Evolutionary conservation across 345 rosid species (phyloP), one percentile per base, ranked within the genome.

Genomic region (Ceriops decandra): DNA sequence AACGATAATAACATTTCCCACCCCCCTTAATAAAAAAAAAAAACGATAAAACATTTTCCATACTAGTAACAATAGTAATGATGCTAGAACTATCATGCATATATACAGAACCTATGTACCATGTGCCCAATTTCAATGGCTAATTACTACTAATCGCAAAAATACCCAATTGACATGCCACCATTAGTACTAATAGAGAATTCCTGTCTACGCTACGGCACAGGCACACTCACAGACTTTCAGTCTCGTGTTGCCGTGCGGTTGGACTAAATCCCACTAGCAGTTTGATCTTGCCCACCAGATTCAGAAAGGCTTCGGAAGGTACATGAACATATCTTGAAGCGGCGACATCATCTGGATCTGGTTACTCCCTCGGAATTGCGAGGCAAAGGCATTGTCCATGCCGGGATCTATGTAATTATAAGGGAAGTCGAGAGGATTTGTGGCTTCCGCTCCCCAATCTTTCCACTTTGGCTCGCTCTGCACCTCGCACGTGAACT

Each of bases 401-500:
- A 79, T 59, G 5, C 63, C 70, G 71, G 83, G 74, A 69, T 88
- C 89, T n/a, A 83, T 10, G 85, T 85, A 88, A 85, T 85, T 79
- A 53, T 68, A 77, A 0, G 77, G 74, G 28, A 67, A 69, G 6
- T 80, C 87, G 0, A 82, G 30, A 80, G 73, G 16, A 67, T 68
- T 87, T 8, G 63, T 74, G 5, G 65, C 75, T 6, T 16, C n/a
- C 4, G 19, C 68, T 35, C 72, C 62, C 87, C 81, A 81, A 4
- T 82, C 89, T 66, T 74, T 82, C 92, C 74, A 80, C 52, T 70
- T 85, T 5, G 90, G 92, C 73, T 93, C 92, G 74, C 99, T 93
- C 81, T 93, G 93, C 13, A 91, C 99, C 90, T 93, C 99, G 78
- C 78, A 79, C n/a, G 80, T 85, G 79, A 93, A 78, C 71, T 86